Base-by-base conservation (phyloP, 352 stramenopile species). In the Phytophthora sansomeana region DNA sequence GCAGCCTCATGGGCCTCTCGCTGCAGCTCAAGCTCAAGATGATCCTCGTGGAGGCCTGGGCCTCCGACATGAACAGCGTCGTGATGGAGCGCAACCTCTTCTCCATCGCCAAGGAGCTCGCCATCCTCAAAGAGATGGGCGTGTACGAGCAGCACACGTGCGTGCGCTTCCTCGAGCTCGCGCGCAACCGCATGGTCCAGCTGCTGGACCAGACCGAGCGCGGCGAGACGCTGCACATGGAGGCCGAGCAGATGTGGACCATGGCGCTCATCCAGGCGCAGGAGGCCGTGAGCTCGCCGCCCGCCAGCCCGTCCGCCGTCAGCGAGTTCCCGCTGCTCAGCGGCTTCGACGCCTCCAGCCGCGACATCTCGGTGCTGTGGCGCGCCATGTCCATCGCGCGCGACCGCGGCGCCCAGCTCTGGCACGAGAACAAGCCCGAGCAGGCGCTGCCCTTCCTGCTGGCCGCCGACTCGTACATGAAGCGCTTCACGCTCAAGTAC, bases 81-180 rank as follows among this genome's bases (percentile, higher is more conserved):
- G 87, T 95, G 26, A 93, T 95, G 69, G 87, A 95, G 61, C 84
- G 86, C 47, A 93, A 92, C 54, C 74, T 95, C 9, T 92, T 93
- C 50, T 65, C 77, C 17, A 90, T 93, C 54, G 87, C 87, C 47
- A 93, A 93, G 61, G 87, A 95, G 59, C 74, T 95, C 28, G 87
- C 87, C 28, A 80, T 91, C 21, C 62, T 95, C n/a, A 85, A 86
- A 50, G 73, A 85, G 28, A 81, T 91, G 68, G 87, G 87, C 51
- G 72, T 93, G 26, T 90, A 91, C 69, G 78, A 91, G 28, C 74
- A 90, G 49, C 75, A 85, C 63, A 92, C 83, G 51, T 95, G 87
- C 67, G 55, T 93, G 53, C 80, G 80, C 29, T 95, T 95, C 74
- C 53, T 95, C 6, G 74, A 87, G 55, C 76, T 95, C 46, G 83